Evolutionary conservation across 306 rosid species (phyloP).

Genomic region (Astragalus membranaceus): DNA sequence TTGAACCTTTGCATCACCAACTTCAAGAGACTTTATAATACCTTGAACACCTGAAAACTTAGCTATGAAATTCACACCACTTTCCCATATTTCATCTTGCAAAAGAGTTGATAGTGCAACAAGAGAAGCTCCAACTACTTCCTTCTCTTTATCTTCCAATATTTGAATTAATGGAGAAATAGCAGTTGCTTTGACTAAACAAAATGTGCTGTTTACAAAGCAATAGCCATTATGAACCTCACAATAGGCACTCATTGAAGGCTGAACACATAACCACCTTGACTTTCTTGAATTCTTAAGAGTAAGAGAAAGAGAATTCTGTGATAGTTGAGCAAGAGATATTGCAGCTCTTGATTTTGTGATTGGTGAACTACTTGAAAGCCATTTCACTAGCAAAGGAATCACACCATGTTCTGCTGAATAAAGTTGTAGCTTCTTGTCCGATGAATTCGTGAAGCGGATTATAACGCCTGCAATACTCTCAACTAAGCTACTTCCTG

Average conservation of each 20-base stretch:
- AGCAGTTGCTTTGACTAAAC: constrained; percentile 79
- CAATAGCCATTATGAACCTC: constrained; percentile 74
- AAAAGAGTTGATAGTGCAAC: constrained; percentile 65
- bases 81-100: constrained; percentile 70
- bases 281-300: constrained; percentile 47
- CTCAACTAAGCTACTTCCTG: constrained; percentile 40
- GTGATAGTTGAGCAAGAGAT: constrained; percentile 73
- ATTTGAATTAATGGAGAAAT: constrained; percentile 50
- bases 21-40: constrained; percentile 48
- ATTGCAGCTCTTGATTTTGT: constrained; percentile 68
- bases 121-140: constrained; percentile 69
- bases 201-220: constrained; percentile 58
- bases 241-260: constrained; percentile 46
- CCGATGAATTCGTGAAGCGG: constrained; percentile 68
- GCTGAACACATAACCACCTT: constrained; percentile 64
- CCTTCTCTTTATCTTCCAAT: constrained; percentile 56
- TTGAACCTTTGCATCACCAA: constrained; percentile 51
- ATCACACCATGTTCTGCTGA: constrained; percentile 73
- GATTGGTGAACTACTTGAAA: constrained; percentile 48
- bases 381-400: constrained; percentile 66
- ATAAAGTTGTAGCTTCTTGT: constrained; percentile 63
- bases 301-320: constrained; percentile 57
- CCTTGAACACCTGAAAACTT: constrained; percentile 53
- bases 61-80: constrained; percentile 60
- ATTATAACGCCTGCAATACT: constrained; percentile 40